Evolutionary conservation across 1,284 basidiomycete genomes (phyloP).

Genomic region (Malassezia yamatoensis): DNA sequence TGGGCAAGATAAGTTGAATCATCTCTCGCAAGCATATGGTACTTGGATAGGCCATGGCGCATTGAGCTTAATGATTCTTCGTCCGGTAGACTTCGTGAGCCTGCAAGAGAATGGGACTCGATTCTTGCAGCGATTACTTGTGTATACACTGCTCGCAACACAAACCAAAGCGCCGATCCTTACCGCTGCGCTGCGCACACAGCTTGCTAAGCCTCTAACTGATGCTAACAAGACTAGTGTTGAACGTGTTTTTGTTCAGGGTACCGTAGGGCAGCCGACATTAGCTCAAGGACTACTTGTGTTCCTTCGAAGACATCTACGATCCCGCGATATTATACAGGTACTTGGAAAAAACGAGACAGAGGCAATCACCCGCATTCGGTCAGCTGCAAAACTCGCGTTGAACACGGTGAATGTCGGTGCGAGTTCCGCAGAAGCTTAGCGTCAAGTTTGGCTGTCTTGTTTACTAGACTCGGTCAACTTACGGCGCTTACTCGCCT

Average conservation of each 20-base stretch:
- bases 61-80: conserved; percentile 61
- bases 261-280: conserved; percentile 26
- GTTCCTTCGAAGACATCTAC: conserved; percentile 23
- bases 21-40: conserved; percentile 65
- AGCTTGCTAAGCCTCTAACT: neutral
- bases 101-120: conserved; percentile 17
- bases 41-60: conserved; percentile 73
- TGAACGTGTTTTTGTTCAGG: conserved; percentile 20
- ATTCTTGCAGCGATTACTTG: conserved; percentile 32
- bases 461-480: neutral
- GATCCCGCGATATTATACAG: conserved; percentile 11
- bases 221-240: conserved; percentile 5
- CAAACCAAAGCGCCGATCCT: conserved; percentile 17
- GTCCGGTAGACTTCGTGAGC: conserved; percentile 34
- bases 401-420: conserved; percentile 18
- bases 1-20: conserved; percentile 53
- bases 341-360: conserved; percentile 12
- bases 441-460: neutral
- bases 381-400: conserved; percentile 12
- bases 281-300: conserved; percentile 29
- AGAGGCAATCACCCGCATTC: conserved; percentile 2
- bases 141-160: conserved; percentile 28
- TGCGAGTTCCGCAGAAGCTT: neutral
- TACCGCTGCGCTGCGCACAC: conserved; percentile 1
- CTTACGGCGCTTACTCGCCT: conserved; percentile 34